Evolutionary conservation across 2,329 filamentous ascomycete species (phyloP), one percentile per base, ranked within the genome.

Genomic region (Ilyonectria mors-panacis): DNA sequence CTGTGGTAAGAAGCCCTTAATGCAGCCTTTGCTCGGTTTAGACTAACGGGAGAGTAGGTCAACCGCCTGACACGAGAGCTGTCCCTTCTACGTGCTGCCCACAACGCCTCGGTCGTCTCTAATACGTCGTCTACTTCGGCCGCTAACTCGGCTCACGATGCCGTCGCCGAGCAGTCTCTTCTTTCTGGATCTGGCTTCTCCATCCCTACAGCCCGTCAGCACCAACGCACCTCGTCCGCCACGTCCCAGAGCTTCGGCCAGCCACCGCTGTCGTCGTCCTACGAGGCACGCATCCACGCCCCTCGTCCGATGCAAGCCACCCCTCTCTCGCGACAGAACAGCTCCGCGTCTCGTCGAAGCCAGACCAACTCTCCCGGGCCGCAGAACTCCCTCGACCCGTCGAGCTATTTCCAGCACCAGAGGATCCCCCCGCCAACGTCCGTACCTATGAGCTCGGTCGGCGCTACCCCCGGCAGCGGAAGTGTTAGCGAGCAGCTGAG

Each of bases 1-100:
- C 94, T 39, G 92, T 98, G 75, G 95, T 96, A 86, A 70, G 90
- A 56, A 39, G 9, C 17, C 5, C 2, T 10, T 33, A 12, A 4
- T 53, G 12, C 21, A 12, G 23, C 1, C 0, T 23, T 3, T 23
- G 13, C n/a, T 33, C 13, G 30, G 35, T 30, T 37, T 6, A 37
- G 28, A 48, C 54, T 69, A n/a, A 65, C 9, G 9, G 23, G 2
- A 35, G 1, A 28, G 6, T 77, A 95, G 94, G 93, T 98, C 67
- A 98, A 98, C 83, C 94, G 95, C 37, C 87, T 98, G 35, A 97
- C 94, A 1, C 92, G 95, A 64, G 95, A 98, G 79, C 89, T 98
- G 39, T 91, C 92, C 17, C 86, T 94, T 59, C 89, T 98, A n/a
- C 93, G 95, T 61, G 87, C 88, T 33, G 87, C 88, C 26, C 89